phyloP scores from a whole-genome alignment of 192 early-diverging fungal species.

The Diversispora eburnea region DNA sequence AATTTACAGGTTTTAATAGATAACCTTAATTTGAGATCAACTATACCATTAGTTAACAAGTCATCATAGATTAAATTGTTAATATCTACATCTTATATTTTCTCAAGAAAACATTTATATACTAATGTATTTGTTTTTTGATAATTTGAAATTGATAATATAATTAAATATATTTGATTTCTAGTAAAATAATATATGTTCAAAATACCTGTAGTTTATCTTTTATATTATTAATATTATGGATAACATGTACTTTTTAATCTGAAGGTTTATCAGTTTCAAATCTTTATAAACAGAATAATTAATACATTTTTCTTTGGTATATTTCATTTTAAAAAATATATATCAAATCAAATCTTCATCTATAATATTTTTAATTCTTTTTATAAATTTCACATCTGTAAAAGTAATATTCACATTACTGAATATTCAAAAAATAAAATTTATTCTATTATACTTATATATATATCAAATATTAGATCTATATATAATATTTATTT shows the following conservation, averaged over 20 bases:
- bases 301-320: slow-evolving; percentile 17
- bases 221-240: background rate
- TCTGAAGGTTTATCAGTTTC: background rate
- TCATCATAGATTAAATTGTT: background rate
- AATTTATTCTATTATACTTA: background rate
- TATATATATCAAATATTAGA: slow-evolving; percentile 11
- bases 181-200: background rate
- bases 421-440: slow-evolving; percentile 4
- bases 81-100: background rate
- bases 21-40: too few species aligned
- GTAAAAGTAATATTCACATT: slow-evolving; percentile 6
- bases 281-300: slow-evolving; percentile 14
- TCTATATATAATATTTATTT: background rate
- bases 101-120: background rate
- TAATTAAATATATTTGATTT: background rate
- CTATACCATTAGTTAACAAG: slow-evolving; percentile 3
- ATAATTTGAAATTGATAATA: background rate
- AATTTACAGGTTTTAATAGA: too few species aligned
- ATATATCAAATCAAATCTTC: slow-evolving; percentile 2
- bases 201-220: background rate
- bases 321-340: slow-evolving; percentile 19
- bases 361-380: slow-evolving; percentile 20
- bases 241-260: background rate
- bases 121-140: background rate
- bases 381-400: slow-evolving; percentile 8